A percentile compares a stretch with the other conserved stretches of the same genome.
Evolutionary conservation across 2,329 filamentous ascomycete species (phyloP).

Genomic region (Paecilomyces niveus): DNA sequence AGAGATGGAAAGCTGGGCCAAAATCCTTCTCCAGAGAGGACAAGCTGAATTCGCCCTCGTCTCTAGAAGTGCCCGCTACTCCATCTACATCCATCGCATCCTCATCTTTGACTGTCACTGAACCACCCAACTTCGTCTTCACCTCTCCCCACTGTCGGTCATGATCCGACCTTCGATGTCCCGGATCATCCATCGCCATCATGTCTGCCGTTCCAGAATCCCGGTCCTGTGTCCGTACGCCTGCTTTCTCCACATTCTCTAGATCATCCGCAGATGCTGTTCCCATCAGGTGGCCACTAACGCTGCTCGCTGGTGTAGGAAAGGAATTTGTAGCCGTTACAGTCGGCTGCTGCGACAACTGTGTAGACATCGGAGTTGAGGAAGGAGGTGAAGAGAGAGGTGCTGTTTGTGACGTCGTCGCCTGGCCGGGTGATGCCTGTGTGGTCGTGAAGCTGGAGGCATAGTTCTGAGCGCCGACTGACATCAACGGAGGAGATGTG

Average conservation of each 20-base stretch:
- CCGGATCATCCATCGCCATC: conserved; percentile 15
- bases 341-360: conserved; percentile 34
- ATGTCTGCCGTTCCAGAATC: conserved; percentile 11
- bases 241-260: conserved; percentile 27
- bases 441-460: conserved; percentile 38
- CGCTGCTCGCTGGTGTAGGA: conserved; percentile 40
- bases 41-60: conserved; percentile 24
- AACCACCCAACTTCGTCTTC: conserved; percentile 14
- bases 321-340: conserved; percentile 35
- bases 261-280: conserved; percentile 26
- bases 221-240: conserved; percentile 10
- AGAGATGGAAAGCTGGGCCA: conserved; percentile 41
- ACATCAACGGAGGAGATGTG: conserved; percentile 44
- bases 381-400: conserved; percentile 35
- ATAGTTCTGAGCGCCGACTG: conserved; percentile 43
- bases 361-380: conserved; percentile 36
- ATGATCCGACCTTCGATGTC: conserved; percentile 28
- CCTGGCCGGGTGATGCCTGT: conserved; percentile 39
- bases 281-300: conserved; percentile 27
- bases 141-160: conserved; percentile 20
- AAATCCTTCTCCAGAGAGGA: conserved; percentile 40
- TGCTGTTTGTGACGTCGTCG: conserved; percentile 33
- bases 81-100: conserved; percentile 36
- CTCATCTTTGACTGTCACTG: conserved; percentile 11
- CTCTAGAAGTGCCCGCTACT: conserved; percentile 12